phyloP scores from a whole-genome alignment of 2,329 filamentous ascomycete species.

The Alternaria gansuensis region DNA sequence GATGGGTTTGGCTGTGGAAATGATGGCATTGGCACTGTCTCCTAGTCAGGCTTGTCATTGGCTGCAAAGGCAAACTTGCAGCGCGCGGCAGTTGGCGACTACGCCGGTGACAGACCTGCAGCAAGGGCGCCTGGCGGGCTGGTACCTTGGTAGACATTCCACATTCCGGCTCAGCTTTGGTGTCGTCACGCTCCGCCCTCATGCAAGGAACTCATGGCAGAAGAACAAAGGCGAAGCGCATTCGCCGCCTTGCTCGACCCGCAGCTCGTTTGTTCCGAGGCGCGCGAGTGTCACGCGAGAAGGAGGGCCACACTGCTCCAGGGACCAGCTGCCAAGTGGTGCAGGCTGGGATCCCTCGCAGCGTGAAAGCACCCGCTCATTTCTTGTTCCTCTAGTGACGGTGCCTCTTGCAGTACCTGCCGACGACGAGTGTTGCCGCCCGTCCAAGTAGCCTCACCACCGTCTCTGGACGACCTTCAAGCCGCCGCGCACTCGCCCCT shows the following conservation, averaged over 20 bases:
- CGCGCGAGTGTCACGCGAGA: slow-evolving; percentile 5
- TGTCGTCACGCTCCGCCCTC: background rate
- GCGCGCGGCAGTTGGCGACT: slow-evolving; percentile 2
- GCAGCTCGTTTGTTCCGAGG: slow-evolving; percentile 3
- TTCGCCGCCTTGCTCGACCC: background rate
- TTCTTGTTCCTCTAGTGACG: slow-evolving; percentile 16
- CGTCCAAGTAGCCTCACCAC: slow-evolving; percentile 7
- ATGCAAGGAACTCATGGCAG: background rate
- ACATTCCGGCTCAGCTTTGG: background rate
- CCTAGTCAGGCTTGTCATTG: slow-evolving; percentile 10
- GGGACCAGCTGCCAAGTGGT: slow-evolving; percentile 12
- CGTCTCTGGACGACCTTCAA: slow-evolving; percentile 10
- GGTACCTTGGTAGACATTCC: background rate
- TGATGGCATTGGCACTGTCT: slow-evolving; percentile 5
- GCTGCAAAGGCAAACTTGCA: slow-evolving; percentile 11
- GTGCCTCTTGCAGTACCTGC: slow-evolving; percentile 17
- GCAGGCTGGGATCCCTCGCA: slow-evolving; percentile 20
- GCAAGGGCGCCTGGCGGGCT: slow-evolving; percentile 14
- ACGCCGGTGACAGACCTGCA: slow-evolving; percentile 18
- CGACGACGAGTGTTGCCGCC: slow-evolving; percentile 16
- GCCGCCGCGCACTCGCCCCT: slow-evolving; percentile 20
- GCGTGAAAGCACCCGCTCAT: slow-evolving; percentile 17
- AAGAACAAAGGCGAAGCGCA: background rate
- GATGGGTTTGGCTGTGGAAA: slow-evolving; percentile 15
- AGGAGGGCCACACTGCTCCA: background rate